These are phyloP conservation scores for Cymbopogon citratus DNA, from an alignment of 176 grass and related monocot species.

Conservation along the genomic window DNA sequence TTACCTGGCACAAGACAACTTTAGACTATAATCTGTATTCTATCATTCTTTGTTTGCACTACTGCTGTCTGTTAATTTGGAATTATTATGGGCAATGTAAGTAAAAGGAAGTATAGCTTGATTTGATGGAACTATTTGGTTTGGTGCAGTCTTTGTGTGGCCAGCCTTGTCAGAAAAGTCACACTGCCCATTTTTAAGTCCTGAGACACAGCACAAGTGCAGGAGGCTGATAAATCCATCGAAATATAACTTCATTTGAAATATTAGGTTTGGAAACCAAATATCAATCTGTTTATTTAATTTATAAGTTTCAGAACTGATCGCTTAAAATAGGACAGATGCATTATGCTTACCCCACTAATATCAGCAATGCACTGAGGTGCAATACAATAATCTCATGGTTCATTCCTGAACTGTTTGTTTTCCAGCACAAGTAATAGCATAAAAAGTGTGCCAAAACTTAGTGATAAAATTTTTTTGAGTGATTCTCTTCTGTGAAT, in stretches of 20 bases:
- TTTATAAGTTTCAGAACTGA: neutral
- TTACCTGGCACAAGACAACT: neutral
- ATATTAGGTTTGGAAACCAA: neutral
- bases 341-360: neutral
- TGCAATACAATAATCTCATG: neutral
- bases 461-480: conserved; percentile 72
- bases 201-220: neutral
- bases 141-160: neutral
- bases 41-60: neutral
- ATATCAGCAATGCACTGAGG: neutral
- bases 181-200: neutral
- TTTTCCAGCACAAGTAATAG: conserved; percentile 48
- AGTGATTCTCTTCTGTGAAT: conserved; percentile 64
- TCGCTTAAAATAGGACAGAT: neutral
- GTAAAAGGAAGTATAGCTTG: neutral
- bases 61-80: neutral
- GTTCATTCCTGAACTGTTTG: conserved; percentile 28
- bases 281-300: neutral
- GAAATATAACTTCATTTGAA: neutral
- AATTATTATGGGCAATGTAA: neutral
- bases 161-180: neutral
- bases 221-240: neutral
- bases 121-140: neutral
- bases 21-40: neutral
- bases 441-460: conserved; percentile 34